These are phyloP conservation scores for Salisapilia sapeloensis DNA, from an alignment of 352 stramenopile genomes.

Conservation along the genomic window DNA sequence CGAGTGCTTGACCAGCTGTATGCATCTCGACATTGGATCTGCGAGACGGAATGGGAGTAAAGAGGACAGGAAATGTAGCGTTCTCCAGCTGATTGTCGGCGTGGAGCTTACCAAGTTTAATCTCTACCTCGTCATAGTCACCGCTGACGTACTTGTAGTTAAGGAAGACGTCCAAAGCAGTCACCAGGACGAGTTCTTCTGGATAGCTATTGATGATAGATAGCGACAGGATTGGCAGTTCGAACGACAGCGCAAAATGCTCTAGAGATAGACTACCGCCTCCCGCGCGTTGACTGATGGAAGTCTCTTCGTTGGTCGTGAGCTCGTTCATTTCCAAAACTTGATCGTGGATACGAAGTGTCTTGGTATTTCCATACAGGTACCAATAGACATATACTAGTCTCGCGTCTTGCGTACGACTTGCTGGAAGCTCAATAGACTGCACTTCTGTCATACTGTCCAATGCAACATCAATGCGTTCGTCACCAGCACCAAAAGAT, in stretches of 20 bases:
- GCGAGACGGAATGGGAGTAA: slow-evolving; percentile 46
- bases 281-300: neutral
- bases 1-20: neutral
- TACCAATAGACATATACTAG: slow-evolving; percentile 66
- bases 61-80: slow-evolving; percentile 67
- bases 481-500: slow-evolving; percentile 22
- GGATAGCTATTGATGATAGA: slow-evolving; percentile 59
- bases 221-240: slow-evolving; percentile 41
- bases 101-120: slow-evolving; percentile 71
- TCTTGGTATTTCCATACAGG: slow-evolving; percentile 68
- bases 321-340: slow-evolving; percentile 2
- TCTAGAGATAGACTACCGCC: too few species aligned
- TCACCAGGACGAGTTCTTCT: slow-evolving; percentile 61
- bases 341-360: slow-evolving; percentile 49
- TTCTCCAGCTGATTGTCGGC: slow-evolving; percentile 66
- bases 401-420: slow-evolving; percentile 6
- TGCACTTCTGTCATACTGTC: slow-evolving; percentile 54
- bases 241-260: slow-evolving; percentile 35
- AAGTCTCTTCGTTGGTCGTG: neutral
- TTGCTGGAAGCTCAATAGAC: slow-evolving; percentile 37
- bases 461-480: slow-evolving; percentile 37
- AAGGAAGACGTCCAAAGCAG: slow-evolving; percentile 43
- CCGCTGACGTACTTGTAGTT: slow-evolving; percentile 41
- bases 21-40: slow-evolving; percentile 3
- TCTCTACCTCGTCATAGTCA: slow-evolving; percentile 66